phyloP scores from a whole-genome alignment of 768 basidiomycete genomes.

The Auriscalpium orientale region DNA sequence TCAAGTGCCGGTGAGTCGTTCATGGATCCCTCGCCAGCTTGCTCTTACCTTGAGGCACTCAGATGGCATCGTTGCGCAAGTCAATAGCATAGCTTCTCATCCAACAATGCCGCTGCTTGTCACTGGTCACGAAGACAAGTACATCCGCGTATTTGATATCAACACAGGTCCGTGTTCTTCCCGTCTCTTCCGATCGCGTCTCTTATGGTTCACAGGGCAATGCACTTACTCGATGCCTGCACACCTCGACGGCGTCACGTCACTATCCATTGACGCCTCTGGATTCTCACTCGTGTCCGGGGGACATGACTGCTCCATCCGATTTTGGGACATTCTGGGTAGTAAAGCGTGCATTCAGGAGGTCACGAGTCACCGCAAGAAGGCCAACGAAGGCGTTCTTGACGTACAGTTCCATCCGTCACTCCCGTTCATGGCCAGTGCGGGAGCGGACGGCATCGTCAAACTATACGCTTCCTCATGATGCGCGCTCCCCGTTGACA shows the following conservation, averaged over 20 bases:
- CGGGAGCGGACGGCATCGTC: constrained; percentile 92
- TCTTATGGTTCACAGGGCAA: constrained; percentile 42
- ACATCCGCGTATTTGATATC: constrained; percentile 84
- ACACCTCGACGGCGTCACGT: constrained; percentile 89
- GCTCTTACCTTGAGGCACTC: constrained; percentile 21
- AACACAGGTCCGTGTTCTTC: constrained; percentile 49
- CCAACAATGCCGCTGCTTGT: constrained; percentile 85
- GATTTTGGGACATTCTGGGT: constrained; percentile 90
- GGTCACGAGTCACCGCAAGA: constrained; percentile 80
- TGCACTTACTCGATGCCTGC: constrained; percentile 87
- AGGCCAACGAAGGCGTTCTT: constrained; percentile 85
- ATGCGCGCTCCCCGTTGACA: constrained; percentile 5
- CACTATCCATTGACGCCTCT: constrained; percentile 79
- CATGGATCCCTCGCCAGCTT: not conserved
- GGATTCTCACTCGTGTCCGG: constrained; percentile 85
- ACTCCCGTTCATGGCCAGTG: constrained; percentile 83
- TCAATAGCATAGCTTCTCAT: constrained; percentile 83
- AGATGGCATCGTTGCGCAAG: constrained; percentile 74
- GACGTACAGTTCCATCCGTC: constrained; percentile 81
- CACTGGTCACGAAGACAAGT: constrained; percentile 90
- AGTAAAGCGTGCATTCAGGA: constrained; percentile 82
- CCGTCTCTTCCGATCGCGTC: not conserved
- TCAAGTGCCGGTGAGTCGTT: constrained; percentile 5
- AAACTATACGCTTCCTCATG: constrained; percentile 86
- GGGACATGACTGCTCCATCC: constrained; percentile 88